Base-by-base conservation (phyloP, 2,329 filamentous ascomycete genomes). In the Trichoderma afroharzianum region DNA sequence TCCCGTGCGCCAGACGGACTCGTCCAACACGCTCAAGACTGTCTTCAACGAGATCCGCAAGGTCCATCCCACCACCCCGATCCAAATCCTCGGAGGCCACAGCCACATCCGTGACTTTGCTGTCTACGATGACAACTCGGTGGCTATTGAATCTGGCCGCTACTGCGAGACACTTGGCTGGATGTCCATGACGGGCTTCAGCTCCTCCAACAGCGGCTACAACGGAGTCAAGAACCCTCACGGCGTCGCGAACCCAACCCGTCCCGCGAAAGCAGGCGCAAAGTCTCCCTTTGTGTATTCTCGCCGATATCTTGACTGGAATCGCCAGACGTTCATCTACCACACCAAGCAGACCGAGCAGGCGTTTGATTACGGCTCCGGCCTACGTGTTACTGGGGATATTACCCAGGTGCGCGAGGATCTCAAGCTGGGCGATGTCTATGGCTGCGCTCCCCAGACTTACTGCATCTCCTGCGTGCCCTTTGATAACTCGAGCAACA, bases 151-250 rank as follows among this genome's bases (percentile, higher is more conserved):
- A 75, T 88, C 89, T 3, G 89, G 88, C 6, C 85, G 88, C 67
- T 92, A 91, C 79, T 92, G 90, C 77, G 90, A 92, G 80, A 92
- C 90, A 2, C 82, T 92, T 0, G 90, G 90, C 28, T 92, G 88
- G 87, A 78, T 91, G 26, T 87, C 88, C n/a, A 86, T 92, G 80
- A 86, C 85, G 63, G 90, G 90, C 18, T 86, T 92, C 74, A 78
- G 85, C 67, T 81, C 80, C 1, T 79, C 78, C 39, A 84, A 83
- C 67, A 86, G 83, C 77, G 82, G 81, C 61, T 83, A 76, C 74
- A 76, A 73, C 6, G 82, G 82, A 9, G 74, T 77, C 33, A 64
- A 75, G 15, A 80, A 81, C 18, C 81, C 82, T 6, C 75, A 72
- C 50, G 82, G 82, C 24, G 81, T 83, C 15, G 75, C 78, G 11